Evolutionary conservation across 345 rosid species (phyloP).

Genomic region (Geranium brycei): DNA sequence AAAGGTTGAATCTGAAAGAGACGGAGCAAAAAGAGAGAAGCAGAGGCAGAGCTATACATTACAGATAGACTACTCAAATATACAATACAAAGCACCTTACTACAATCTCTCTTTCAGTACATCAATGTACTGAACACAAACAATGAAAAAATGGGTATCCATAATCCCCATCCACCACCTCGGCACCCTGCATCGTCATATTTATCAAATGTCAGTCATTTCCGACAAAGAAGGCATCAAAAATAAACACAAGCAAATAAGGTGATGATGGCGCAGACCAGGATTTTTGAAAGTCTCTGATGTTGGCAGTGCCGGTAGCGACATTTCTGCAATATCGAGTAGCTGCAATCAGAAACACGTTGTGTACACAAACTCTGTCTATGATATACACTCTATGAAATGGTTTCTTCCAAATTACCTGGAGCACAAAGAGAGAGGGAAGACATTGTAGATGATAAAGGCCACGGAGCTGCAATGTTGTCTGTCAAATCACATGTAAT

Average conservation of each 20-base stretch:
- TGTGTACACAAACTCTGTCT: background rate
- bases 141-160: conserved; percentile 52
- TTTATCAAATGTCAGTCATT: background rate
- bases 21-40: too few relatives aligned
- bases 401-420: conserved; percentile 25
- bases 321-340: conserved; percentile 62
- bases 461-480: conserved; percentile 98
- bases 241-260: too few relatives aligned
- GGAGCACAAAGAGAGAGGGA: conserved; percentile 90
- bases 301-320: conserved; percentile 89
- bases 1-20: too few relatives aligned
- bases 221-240: too few relatives aligned
- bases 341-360: conserved; percentile 5
- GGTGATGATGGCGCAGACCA: conserved; percentile 30
- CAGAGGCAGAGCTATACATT: background rate
- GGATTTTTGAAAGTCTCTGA: conserved; percentile 55
- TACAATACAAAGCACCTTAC: conserved; percentile 5
- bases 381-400: background rate
- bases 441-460: conserved; percentile 69
- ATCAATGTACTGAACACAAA: conserved; percentile 37
- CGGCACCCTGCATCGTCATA: conserved; percentile 44
- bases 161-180: conserved; percentile 24
- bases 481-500: conserved; percentile 93
- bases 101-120: conserved; percentile 24
- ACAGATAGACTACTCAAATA: conserved; percentile 8